Evolutionary conservation across 129 eudicot genomes (phyloP), one percentile per base, ranked within the genome.

Genomic region (Gnaphalium uliginosum): DNA sequence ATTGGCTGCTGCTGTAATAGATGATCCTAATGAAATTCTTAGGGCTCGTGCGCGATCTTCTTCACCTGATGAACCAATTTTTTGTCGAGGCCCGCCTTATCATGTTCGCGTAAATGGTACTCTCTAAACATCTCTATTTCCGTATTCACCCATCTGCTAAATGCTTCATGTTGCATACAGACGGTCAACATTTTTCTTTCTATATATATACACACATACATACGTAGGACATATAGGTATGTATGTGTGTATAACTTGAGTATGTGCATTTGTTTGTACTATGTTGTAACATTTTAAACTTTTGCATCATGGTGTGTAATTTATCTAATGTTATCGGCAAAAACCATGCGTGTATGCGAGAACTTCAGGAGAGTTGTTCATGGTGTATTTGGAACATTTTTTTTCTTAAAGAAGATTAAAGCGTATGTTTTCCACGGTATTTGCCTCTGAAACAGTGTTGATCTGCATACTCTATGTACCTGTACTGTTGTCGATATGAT

Each of bases 81-180:
- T 94, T 61, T 94, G 97, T 64, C 93, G 97, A 59, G 98, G 98
- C 9, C 97, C 98, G 6, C 98, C 98, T 4, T 91, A 87, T 77
- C 97, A 89, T 77, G 87, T 94, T 43, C 91, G 86, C 29, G 96
- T 94, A 37, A 85, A 75, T 79, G 98, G 98, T 56, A 83, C 92
- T 68, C 79, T 80, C 70, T 80, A 66, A 80, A 50, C 13, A 19
- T 18, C 22, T 75, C 4, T 75, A 29, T 37, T 32, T 54, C 15
- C 35, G 29, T 8, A 41, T 62, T 27, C 23, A 23, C 61, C 26
- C 25, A 56, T 56, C 21, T n/a, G 4, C 60, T 75, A 26, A 64
- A 66, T 46, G 9, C 53, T 79, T 79, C 60, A 53, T 66, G 67
- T 62, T 62, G 58, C 72, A 46, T 62, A 35, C 53, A 62, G 58